Conservation (phyloP, 1,139 yeast genomes). For the Blastobotrys aristatus region DNA sequence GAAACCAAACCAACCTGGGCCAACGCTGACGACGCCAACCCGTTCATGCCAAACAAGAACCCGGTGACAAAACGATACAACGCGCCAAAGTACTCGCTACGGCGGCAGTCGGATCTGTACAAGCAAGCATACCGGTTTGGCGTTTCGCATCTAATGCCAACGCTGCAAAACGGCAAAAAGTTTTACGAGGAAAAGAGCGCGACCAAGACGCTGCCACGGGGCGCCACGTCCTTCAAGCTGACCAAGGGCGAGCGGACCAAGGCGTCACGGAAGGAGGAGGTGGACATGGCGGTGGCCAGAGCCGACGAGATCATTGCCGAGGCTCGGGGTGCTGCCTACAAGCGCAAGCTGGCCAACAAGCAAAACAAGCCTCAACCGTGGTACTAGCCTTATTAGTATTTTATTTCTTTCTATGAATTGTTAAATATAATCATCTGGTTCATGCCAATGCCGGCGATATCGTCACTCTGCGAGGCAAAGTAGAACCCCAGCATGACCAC, state of each 20-base stretch:
- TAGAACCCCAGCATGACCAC: constrained; percentile 81
- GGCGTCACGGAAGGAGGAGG: constrained; percentile 55
- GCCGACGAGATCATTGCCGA: constrained; percentile 69
- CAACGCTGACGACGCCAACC: constrained; percentile 69
- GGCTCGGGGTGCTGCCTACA: constrained; percentile 48
- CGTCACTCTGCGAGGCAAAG: constrained; percentile 41
- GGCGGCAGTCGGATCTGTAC: constrained; percentile 81
- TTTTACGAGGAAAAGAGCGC: constrained; percentile 78
- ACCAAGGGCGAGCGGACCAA: constrained; percentile 72
- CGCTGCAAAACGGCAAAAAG: constrained; percentile 57
- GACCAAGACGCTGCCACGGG: constrained; percentile 66
- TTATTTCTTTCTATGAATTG: neutral
- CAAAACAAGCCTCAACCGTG: constrained; percentile 11
- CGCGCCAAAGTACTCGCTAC: constrained; percentile 70
- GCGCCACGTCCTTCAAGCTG: constrained; percentile 74
- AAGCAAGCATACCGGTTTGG: constrained; percentile 83
- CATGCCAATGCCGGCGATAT: constrained; percentile 6
- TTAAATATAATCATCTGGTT: constrained; percentile 3
- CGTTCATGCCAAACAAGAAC: constrained; percentile 81
- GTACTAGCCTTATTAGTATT: constrained; percentile 8
- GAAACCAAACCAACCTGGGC: constrained; percentile 60
- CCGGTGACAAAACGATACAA: constrained; percentile 75
- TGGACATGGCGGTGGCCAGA: constrained; percentile 58
- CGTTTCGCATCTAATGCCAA: constrained; percentile 71
- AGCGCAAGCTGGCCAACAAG: constrained; percentile 28